Percentiles rank a stretch among this genome's conserved stretches.
Evolutionary conservation across 495 filamentous ascomycete genomes (phyloP).

Genomic region (Tirmania nivea): DNA sequence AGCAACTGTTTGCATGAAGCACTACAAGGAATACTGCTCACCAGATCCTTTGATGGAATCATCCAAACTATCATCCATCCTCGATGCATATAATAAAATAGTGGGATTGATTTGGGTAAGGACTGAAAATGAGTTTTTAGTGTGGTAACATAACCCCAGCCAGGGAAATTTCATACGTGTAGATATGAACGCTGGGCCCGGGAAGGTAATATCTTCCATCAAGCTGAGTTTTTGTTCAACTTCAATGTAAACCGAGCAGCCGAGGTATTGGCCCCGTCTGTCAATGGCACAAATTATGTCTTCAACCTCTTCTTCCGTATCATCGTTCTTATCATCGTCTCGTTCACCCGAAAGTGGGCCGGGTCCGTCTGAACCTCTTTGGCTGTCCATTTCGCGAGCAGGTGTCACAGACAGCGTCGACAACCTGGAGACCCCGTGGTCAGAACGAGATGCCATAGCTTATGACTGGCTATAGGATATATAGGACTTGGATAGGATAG

Average conservation of each 20-base stretch:
- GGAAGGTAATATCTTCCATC: conserved; percentile 57
- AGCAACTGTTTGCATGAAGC: too few species aligned
- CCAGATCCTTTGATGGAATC: conserved; percentile 23
- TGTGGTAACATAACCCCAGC: neutral
- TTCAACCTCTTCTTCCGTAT: conserved; percentile 38
- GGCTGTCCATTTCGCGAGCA: too few species aligned
- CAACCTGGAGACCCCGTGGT: too few species aligned
- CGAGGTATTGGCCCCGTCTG: conserved; percentile 47
- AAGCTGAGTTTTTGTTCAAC: conserved; percentile 53
- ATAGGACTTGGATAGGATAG: too few species aligned
- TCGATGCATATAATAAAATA: conserved; percentile 48
- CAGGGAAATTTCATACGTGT: conserved; percentile 25
- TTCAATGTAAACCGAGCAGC: conserved; percentile 71
- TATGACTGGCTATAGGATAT: too few species aligned
- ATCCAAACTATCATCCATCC: conserved; percentile 40
- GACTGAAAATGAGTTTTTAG: neutral
- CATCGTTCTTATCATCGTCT: conserved; percentile 11
- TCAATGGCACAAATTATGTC: conserved; percentile 78
- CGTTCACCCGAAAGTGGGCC: neutral
- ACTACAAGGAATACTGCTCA: neutral
- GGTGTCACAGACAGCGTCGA: too few species aligned
- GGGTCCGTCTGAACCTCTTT: too few species aligned
- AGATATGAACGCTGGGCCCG: conserved; percentile 48
- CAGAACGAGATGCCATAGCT: too few species aligned
- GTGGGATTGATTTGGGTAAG: conserved; percentile 42